Evolutionary conservation across 768 basidiomycete species (phyloP).

Genomic region (Asterophora lycoperdoides): DNA sequence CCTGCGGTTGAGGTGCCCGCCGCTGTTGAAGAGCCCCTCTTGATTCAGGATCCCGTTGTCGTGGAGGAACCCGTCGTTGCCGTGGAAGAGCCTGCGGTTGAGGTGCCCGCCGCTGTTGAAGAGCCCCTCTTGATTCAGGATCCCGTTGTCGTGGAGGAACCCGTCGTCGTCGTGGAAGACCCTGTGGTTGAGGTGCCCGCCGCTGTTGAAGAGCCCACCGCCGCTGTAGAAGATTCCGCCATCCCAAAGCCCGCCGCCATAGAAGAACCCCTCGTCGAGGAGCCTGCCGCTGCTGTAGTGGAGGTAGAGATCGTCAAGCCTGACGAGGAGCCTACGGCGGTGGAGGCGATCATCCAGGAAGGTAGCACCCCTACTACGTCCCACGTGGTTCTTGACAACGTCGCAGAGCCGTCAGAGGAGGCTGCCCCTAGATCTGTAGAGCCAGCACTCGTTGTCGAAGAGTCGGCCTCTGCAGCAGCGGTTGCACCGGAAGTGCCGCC

Average conservation of each 20-base stretch:
- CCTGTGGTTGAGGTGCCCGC: background rate
- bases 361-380: no score
- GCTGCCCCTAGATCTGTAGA: background rate
- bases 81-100: background rate
- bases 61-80: conserved; percentile 2
- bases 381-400: background rate
- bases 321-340: background rate
- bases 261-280: background rate
- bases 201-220: background rate
- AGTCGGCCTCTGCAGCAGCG: no score
- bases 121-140: conserved; percentile 13
- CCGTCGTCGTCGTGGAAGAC: background rate
- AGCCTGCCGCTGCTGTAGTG: background rate
- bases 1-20: background rate
- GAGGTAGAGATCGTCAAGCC: background rate
- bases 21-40: background rate
- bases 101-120: conserved; percentile 5
- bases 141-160: conserved; percentile 7
- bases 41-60: background rate
- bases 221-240: conserved; percentile 2
- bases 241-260: background rate
- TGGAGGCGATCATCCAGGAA: no score
- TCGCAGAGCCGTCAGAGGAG: background rate
- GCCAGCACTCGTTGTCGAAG: background rate
- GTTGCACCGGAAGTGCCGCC: no score